These are phyloP conservation scores for Russula brevipes DNA, from an alignment of 768 basidiomycete genomes.

Conservation along the genomic window DNA sequence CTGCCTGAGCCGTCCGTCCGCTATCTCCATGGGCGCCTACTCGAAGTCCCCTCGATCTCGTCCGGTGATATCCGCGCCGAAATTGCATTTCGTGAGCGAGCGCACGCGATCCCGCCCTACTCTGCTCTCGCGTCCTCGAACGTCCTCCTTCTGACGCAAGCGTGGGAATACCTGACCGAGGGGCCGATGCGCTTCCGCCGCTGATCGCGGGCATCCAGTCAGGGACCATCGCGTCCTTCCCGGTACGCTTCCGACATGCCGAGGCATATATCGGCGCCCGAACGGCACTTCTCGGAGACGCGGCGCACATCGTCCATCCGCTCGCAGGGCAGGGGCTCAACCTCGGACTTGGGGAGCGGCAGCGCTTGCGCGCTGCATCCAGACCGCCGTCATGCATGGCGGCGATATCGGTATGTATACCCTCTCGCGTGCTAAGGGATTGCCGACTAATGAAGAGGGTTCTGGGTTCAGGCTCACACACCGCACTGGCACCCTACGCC, in stretches of 20 bases:
- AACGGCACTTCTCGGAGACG: conserved; percentile 90
- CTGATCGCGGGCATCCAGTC: conserved; percentile 64
- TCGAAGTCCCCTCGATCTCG: conserved; percentile 51
- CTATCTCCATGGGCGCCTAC: conserved; percentile 57
- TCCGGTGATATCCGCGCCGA: conserved; percentile 51
- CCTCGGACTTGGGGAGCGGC: conserved; percentile 86
- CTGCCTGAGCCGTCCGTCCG: conserved; percentile 68
- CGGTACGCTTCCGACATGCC: conserved; percentile 80
- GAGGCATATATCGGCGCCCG: conserved; percentile 83
- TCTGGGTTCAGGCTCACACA: conserved; percentile 55
- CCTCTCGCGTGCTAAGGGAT: not conserved
- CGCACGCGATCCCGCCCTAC: conserved; percentile 57
- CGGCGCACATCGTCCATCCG: conserved; percentile 92
- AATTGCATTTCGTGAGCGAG: conserved; percentile 65
- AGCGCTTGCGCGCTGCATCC: conserved; percentile 61
- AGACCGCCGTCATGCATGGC: conserved; percentile 52
- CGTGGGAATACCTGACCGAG: conserved; percentile 54
- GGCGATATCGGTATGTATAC: conserved; percentile 74
- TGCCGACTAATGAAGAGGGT: not conserved
- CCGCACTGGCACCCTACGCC: conserved; percentile 69
- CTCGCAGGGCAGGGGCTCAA: conserved; percentile 96
- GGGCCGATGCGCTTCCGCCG: conserved; percentile 66
- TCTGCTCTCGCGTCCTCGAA: conserved; percentile 58
- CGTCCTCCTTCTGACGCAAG: conserved; percentile 26
- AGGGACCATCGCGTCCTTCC: conserved; percentile 82